Evolutionary conservation across 768 basidiomycete genomes (phyloP), one percentile per base, ranked within the genome.

Genomic region (Candolleomyces aberdarensis): DNA sequence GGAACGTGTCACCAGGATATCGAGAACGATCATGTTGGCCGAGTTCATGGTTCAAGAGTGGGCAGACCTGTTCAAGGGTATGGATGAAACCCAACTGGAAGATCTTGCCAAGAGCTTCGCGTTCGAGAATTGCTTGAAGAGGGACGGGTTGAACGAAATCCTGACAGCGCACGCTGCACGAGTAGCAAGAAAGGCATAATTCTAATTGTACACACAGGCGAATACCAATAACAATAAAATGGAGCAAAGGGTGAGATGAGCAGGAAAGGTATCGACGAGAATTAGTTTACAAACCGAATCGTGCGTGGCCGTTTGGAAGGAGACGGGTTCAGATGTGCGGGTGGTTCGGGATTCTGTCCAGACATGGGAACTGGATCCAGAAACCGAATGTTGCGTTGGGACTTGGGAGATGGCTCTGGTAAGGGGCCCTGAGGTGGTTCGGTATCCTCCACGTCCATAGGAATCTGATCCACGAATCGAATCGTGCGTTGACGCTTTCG

Each of bases 11-110:
- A 84, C 80, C 20, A 79, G 89, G 36, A 68, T 91, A 29, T 75
- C 86, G n/a, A 80, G 92, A 58, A 83, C 83, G 67, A 88, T 89
- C 46, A 76, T 92, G 4, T 73, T 92, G 3, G 80, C 84, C 9
- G 91, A 91, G 71, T 91, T 84, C 70, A 75, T 92, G 65, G 81
- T 88, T 43, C 78, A 78, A 66, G 88, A 89, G 70, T 91, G 88
- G 86, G 88, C 88, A 17, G 85, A 86, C 48, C 79, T 84, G 66
- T 87, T 89, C 70, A 69, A 74, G 4, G 85, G 86, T 0, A 81
- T 82, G 76, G 81, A 75, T 36, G 75, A 83, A 65, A 75, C 68
- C 57, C 81, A 90, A 72, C 69, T 94, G 57, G 90, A 94, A 66
- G 81, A 79, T 62, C 78, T 94, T 40, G 91, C 91, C 6, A 77